Conservation (phyloP, 305 asterid species). For the Fraxinus ornus region DNA sequence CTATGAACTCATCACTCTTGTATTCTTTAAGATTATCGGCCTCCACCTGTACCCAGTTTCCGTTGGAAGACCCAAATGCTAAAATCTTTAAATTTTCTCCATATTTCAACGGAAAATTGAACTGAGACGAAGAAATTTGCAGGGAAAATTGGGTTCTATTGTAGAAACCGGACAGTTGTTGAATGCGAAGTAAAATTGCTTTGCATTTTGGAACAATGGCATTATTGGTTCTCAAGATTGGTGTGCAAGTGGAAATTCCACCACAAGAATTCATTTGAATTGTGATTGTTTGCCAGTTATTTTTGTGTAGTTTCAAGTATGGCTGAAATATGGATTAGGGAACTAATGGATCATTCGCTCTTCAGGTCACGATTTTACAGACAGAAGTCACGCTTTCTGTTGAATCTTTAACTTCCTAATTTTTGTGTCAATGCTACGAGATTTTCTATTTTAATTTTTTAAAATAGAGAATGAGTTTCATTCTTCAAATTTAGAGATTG, state of each 20-base stretch:
- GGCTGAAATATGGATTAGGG: background rate
- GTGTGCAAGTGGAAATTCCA: conserved; percentile 33
- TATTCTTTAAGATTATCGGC: conserved; percentile 32
- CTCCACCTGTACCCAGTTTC: conserved; percentile 38
- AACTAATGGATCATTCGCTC: background rate
- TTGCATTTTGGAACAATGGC: conserved; percentile 10
- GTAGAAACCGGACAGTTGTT: conserved; percentile 15
- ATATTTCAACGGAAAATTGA: conserved; percentile 21
- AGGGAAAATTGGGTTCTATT: conserved; percentile 28
- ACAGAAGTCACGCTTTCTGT: background rate
- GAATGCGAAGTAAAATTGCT: conserved; percentile 6
- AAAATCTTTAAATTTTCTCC: conserved; percentile 28
- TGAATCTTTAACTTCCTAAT: background rate
- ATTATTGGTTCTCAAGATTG: conserved; percentile 24
- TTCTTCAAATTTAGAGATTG: too few species aligned
- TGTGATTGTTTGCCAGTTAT: background rate
- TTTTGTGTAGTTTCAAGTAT: background rate
- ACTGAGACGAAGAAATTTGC: conserved; percentile 16
- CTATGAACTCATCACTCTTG: conserved; percentile 56
- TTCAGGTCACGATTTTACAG: background rate
- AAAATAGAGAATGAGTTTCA: too few species aligned
- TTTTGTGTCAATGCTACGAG: too few species aligned
- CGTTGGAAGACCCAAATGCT: conserved; percentile 40
- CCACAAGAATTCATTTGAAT: conserved; percentile 31
- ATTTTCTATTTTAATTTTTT: too few species aligned